Conservation (phyloP, 257 asterid genomes). For the Solanum corneliomulleri region DNA sequence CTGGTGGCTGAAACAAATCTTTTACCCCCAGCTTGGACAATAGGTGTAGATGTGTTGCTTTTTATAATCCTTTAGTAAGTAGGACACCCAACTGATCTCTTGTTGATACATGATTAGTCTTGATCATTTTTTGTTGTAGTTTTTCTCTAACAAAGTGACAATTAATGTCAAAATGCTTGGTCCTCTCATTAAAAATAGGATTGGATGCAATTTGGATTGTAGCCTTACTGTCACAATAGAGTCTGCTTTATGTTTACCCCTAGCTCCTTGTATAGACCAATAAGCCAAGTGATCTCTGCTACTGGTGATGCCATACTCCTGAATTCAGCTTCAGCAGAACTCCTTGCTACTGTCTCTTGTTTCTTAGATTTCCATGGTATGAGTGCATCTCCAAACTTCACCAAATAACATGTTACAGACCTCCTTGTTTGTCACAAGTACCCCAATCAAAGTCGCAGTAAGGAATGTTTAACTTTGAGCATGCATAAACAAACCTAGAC, state of each 20-base stretch:
- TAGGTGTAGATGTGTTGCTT: not conserved
- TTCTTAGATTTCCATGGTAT: too few species aligned
- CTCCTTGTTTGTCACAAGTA: too few species aligned
- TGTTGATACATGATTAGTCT: not conserved
- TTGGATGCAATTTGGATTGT: not conserved
- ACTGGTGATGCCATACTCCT: not conserved
- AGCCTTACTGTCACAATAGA: not conserved
- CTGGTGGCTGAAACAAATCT: not conserved
- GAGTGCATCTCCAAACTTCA: too few species aligned
- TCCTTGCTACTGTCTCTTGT: not conserved
- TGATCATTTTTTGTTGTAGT: too few species aligned
- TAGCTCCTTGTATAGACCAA: not conserved
- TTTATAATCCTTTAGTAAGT: not conserved
- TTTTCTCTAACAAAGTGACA: too few species aligned
- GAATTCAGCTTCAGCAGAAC: not conserved
- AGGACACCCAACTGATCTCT: not conserved
- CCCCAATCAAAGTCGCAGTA: too few species aligned
- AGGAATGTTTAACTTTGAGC: too few species aligned
- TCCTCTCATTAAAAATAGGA: not conserved
- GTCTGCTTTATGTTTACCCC: not conserved
- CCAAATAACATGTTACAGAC: too few species aligned
- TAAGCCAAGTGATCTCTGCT: not conserved
- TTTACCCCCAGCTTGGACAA: not conserved
- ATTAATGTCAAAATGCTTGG: not conserved
- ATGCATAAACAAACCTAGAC: too few species aligned